Evolutionary conservation across 495 filamentous ascomycete species (phyloP).

Genomic region (Penicillium paradoxum): DNA sequence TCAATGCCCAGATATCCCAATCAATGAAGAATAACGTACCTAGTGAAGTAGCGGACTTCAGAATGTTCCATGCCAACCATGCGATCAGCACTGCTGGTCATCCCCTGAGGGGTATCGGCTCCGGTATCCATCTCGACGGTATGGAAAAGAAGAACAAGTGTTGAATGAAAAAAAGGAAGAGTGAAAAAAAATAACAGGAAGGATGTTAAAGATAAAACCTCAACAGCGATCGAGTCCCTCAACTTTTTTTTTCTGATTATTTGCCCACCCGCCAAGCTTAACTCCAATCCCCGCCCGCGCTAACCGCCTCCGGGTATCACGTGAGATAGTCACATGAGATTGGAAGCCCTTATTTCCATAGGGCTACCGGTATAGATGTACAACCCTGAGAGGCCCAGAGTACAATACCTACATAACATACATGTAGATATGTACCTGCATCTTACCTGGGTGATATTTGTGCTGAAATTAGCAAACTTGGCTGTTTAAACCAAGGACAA

Average conservation of each 20-base stretch:
- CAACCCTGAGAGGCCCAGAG: neutral
- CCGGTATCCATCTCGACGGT: conserved; percentile 28
- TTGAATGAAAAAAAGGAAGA: conserved; percentile 4
- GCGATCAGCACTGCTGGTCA: conserved; percentile 45
- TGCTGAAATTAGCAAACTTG: neutral
- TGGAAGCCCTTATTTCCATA: conserved; percentile 8
- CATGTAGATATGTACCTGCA: neutral
- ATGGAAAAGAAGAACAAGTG: neutral
- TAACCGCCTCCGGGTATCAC: conserved; percentile 4
- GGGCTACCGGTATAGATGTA: conserved; percentile 5
- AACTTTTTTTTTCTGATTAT: conserved; percentile 33
- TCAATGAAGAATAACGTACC: conserved; percentile 41
- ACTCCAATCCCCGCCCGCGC: conserved; percentile 24
- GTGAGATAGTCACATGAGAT: neutral
- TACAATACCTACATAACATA: too few species aligned
- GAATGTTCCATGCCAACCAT: conserved; percentile 70
- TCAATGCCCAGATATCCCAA: conserved; percentile 8
- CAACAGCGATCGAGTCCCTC: conserved; percentile 13
- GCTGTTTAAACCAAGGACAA: neutral
- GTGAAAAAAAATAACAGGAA: conserved; percentile 8
- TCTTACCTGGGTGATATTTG: neutral
- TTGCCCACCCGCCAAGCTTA: conserved; percentile 24
- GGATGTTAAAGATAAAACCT: conserved; percentile 17
- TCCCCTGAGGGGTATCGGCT: conserved; percentile 24
- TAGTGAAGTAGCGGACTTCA: conserved; percentile 96